Evolutionary conservation across 768 basidiomycete genomes (phyloP).

Genomic region (Strobilomyces echinocephalus): DNA sequence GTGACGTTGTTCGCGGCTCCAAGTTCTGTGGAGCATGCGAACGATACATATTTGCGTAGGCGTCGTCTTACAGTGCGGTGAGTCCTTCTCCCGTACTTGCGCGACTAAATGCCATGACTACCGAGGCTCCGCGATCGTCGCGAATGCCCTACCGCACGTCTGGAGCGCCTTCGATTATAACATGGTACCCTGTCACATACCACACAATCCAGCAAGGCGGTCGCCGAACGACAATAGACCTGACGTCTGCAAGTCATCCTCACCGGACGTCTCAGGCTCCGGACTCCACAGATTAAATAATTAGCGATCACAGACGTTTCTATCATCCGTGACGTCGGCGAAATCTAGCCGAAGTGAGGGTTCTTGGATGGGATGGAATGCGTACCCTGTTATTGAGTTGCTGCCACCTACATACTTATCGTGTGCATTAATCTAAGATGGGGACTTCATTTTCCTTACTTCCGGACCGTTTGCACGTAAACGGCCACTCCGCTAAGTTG

Average conservation of each 20-base stretch:
- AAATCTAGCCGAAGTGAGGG: not conserved
- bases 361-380: not conserved
- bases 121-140: not conserved
- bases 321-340: constrained; percentile 1
- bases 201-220: not conserved
- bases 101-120: not conserved
- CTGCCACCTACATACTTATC: not conserved
- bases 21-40: not conserved
- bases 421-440: too few species aligned
- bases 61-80: not conserved
- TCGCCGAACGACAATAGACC: not conserved
- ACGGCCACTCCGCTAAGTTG: too few species aligned
- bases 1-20: not conserved
- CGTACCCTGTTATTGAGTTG: not conserved
- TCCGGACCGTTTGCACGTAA: not conserved
- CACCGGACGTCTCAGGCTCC: not conserved
- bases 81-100: not conserved
- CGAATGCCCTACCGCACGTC: not conserved
- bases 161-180: not conserved
- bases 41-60: not conserved
- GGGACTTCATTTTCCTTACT: not conserved
- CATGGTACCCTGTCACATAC: not conserved
- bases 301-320: not conserved
- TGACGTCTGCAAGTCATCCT: not conserved
- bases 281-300: not conserved